Evolutionary conservation across 2,329 filamentous ascomycete genomes (phyloP).

Genomic region (Colletotrichum sp.): DNA sequence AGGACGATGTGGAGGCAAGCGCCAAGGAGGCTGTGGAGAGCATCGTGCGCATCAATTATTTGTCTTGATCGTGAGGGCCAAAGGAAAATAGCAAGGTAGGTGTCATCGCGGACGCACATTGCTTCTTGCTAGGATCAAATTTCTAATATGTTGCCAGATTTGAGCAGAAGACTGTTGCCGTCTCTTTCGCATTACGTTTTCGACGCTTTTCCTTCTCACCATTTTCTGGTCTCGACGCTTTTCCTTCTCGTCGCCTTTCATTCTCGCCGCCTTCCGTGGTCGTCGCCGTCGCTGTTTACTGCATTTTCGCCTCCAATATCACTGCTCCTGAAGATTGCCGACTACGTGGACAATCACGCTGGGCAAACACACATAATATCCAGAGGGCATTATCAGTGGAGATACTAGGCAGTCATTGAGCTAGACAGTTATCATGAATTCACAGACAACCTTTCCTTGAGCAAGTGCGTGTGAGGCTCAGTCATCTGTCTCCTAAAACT

Average conservation of each 20-base stretch:
- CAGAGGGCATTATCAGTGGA: neutral
- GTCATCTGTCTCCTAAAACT: accelerated
- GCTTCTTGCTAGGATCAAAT: accelerated
- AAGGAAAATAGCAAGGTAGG: too few species aligned
- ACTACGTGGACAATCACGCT: accelerated
- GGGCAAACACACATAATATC: neutral
- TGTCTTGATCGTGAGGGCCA: too few species aligned
- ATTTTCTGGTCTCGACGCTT: accelerated
- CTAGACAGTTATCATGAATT: neutral
- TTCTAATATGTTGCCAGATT: neutral
- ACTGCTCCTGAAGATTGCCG: neutral
- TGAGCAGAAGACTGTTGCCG: neutral
- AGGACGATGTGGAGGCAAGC: too few species aligned
- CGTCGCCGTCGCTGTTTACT: neutral
- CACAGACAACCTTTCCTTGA: accelerated
- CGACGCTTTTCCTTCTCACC: accelerated
- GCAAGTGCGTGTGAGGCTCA: neutral
- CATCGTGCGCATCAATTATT: too few species aligned
- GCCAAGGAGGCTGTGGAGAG: too few species aligned
- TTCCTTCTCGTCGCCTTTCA: too few species aligned
- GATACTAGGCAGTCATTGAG: neutral
- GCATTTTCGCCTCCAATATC: accelerated
- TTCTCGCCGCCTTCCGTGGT: neutral
- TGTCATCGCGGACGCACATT: accelerated
- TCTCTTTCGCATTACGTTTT: neutral